Evolutionary conservation across 106 monocot genomes (phyloP).

Genomic region (Dendrobium nobile): DNA sequence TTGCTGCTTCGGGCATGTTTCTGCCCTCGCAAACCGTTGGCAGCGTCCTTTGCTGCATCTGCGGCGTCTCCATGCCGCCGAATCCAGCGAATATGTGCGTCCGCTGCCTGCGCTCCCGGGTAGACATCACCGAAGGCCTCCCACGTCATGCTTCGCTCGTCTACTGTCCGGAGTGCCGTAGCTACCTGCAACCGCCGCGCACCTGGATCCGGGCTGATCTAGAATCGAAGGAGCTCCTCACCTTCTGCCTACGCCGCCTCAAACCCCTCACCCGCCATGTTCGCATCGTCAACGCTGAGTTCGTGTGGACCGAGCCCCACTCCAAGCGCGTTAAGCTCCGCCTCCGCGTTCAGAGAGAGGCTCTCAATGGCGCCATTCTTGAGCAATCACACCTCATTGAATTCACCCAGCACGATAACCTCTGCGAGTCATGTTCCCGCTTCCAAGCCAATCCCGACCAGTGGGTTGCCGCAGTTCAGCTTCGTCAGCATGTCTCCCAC

Average conservation of each 20-base stretch:
- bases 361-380: slow-evolving; percentile 53
- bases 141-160: slow-evolving; percentile 34
- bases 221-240: slow-evolving; percentile 55
- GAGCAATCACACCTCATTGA: slow-evolving; percentile 78
- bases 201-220: slow-evolving; percentile 40
- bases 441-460: slow-evolving; percentile 82
- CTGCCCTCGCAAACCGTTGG: slow-evolving; percentile 36
- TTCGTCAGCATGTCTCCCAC: slow-evolving; percentile 83
- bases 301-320: slow-evolving; percentile 93
- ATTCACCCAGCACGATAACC: slow-evolving; percentile 59
- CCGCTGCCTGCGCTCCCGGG: slow-evolving; percentile 38
- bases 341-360: slow-evolving; percentile 67
- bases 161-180: slow-evolving; percentile 56
- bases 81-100: slow-evolving; percentile 65
- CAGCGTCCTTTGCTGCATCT: slow-evolving; percentile 54
- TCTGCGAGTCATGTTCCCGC: slow-evolving; percentile 69
- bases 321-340: slow-evolving; percentile 74
- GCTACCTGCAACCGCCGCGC: slow-evolving; percentile 52
- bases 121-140: slow-evolving; percentile 54
- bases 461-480: slow-evolving; percentile 88
- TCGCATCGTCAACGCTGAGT: slow-evolving; percentile 48
- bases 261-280: slow-evolving; percentile 19
- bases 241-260: slow-evolving; percentile 37
- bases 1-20: slow-evolving; percentile 50
- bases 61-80: slow-evolving; percentile 40